These are phyloP conservation scores for Chrysoporthe austroafricana DNA, from an alignment of 2,329 filamentous ascomycete species.

Conservation along the genomic window DNA sequence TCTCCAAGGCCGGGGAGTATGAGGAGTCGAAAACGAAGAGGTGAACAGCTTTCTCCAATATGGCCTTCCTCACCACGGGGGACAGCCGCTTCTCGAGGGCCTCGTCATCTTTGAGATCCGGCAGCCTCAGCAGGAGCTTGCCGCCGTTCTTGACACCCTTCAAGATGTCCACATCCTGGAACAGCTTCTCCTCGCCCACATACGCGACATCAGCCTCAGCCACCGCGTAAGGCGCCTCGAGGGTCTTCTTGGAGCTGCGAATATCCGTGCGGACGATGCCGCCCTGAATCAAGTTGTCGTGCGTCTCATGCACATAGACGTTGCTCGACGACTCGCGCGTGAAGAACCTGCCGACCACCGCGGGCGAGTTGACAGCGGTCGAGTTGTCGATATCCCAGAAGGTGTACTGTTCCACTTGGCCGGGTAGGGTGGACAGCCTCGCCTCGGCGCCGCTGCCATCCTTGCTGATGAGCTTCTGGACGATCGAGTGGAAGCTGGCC, in stretches of 20 bases:
- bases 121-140: conserved; percentile 74
- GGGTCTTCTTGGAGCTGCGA: conserved; percentile 77
- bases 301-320: conserved; percentile 64
- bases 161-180: conserved; percentile 77
- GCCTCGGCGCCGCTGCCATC: conserved; percentile 47
- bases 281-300: conserved; percentile 70
- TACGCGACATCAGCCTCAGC: conserved; percentile 78
- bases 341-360: conserved; percentile 60
- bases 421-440: conserved; percentile 44
- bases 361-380: conserved; percentile 65
- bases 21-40: conserved; percentile 78
- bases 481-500: conserved; percentile 53
- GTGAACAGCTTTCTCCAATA: conserved; percentile 71
- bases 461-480: conserved; percentile 56
- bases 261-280: conserved; percentile 85
- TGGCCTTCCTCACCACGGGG: conserved; percentile 67
- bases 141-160: conserved; percentile 71
- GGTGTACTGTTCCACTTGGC: conserved; percentile 78
- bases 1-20: conserved; percentile 68
- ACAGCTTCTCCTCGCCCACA: conserved; percentile 77
- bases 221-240: conserved; percentile 84
- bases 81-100: conserved; percentile 88
- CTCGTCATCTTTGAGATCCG: conserved; percentile 84
- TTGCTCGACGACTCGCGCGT: conserved; percentile 74
- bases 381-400: conserved; percentile 93